Evolutionary conservation across 2,329 filamentous ascomycete genomes (phyloP).

Genomic region (Stagonosporopsis chrysanthemi): DNA sequence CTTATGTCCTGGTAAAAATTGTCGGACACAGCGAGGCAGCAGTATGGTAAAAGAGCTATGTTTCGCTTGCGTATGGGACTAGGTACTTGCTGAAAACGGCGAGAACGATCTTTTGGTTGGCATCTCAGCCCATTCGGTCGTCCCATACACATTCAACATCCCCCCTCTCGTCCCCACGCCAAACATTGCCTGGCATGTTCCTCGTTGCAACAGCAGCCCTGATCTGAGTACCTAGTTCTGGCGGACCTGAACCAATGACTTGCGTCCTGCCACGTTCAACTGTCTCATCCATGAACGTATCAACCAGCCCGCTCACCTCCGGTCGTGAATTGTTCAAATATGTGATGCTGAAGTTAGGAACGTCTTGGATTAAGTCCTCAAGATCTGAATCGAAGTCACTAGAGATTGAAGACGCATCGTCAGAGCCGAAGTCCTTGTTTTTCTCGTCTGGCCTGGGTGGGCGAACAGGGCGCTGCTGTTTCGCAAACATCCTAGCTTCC

Average conservation of each 20-base stretch:
- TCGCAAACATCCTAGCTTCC: not conserved
- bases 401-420: slow-evolving; percentile 4
- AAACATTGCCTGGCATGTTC: slow-evolving; percentile 30
- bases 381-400: slow-evolving; percentile 9
- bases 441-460: slow-evolving; percentile 6
- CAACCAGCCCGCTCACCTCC: slow-evolving; percentile 16
- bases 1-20: not conserved
- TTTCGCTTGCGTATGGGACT: not conserved
- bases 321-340: slow-evolving; percentile 33
- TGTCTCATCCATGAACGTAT: slow-evolving; percentile 26
- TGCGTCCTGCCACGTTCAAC: slow-evolving; percentile 28
- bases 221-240: slow-evolving; percentile 34
- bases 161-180: slow-evolving; percentile 35
- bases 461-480: not conserved
- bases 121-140: slow-evolving; percentile 35
- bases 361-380: slow-evolving; percentile 15
- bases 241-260: slow-evolving; percentile 36
- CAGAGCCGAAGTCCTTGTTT: not conserved
- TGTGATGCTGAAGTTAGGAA: slow-evolving; percentile 30
- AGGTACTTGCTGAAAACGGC: not conserved
- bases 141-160: slow-evolving; percentile 43
- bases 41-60: not conserved
- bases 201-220: slow-evolving; percentile 34
- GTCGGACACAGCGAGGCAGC: not conserved
- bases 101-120: not conserved